phyloP scores from a whole-genome alignment of 2,329 filamentous ascomycete species.

The Cercospora janseana region DNA sequence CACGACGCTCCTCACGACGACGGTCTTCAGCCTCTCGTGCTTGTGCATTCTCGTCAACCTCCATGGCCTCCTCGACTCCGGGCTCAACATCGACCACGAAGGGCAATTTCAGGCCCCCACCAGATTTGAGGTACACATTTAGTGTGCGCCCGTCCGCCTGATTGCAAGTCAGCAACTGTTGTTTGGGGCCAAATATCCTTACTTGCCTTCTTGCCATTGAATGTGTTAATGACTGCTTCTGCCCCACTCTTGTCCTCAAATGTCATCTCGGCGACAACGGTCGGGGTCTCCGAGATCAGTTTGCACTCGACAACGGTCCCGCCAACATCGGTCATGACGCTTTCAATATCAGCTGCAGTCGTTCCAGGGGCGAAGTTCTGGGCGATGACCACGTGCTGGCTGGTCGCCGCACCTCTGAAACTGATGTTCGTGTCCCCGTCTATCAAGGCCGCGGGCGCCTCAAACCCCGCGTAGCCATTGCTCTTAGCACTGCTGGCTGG shows the following conservation, averaged over 20 bases:
- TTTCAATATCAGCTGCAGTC: slow-evolving; percentile 78
- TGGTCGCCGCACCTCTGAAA: slow-evolving; percentile 65
- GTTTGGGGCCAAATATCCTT: background rate
- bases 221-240: slow-evolving; percentile 70
- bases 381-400: slow-evolving; percentile 69
- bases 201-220: slow-evolving; percentile 74
- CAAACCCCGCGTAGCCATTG: slow-evolving; percentile 34
- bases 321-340: slow-evolving; percentile 66
- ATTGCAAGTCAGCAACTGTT: background rate
- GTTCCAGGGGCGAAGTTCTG: slow-evolving; percentile 82
- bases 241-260: slow-evolving; percentile 71
- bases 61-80: slow-evolving; percentile 43
- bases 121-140: slow-evolving; percentile 58
- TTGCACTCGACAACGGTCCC: slow-evolving; percentile 65
- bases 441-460: slow-evolving; percentile 21
- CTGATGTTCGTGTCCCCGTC: slow-evolving; percentile 54
- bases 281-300: slow-evolving; percentile 65
- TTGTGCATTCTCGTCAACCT: slow-evolving; percentile 40
- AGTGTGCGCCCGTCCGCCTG: slow-evolving; percentile 73
- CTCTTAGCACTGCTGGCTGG: slow-evolving; percentile 30
- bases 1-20: slow-evolving; percentile 35
- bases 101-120: slow-evolving; percentile 17
- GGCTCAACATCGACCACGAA: slow-evolving; percentile 25
- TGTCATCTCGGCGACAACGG: slow-evolving; percentile 73
- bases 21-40: slow-evolving; percentile 35